Percentiles rank a stretch among this genome's conserved stretches.
These are phyloP conservation scores for Colletotrichum spinosum DNA, from an alignment of 2,329 filamentous ascomycete species.

Conservation along the genomic window DNA sequence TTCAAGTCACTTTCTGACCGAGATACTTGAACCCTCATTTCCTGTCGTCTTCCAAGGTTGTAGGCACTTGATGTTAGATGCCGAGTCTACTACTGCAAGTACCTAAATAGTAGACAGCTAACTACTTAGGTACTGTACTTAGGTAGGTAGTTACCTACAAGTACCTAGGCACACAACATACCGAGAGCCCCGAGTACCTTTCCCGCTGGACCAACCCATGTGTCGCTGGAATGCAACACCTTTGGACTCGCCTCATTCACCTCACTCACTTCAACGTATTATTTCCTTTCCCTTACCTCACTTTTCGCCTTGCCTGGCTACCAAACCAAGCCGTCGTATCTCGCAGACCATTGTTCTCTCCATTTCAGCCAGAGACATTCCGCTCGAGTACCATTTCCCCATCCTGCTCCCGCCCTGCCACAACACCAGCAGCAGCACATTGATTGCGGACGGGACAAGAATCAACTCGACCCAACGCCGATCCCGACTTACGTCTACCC, in stretches of 20 bases:
- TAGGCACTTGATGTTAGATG: no score
- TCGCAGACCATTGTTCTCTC: slow-evolving; percentile 13
- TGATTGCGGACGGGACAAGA: slow-evolving; percentile 13
- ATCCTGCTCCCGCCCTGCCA: slow-evolving; percentile 35
- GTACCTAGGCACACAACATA: no score
- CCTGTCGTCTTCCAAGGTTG: no score
- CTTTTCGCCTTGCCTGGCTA: background rate
- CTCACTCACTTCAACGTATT: no score
- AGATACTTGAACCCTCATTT: no score
- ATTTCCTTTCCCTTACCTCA: slow-evolving; percentile 10
- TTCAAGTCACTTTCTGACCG: no score
- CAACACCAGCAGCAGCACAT: slow-evolving; percentile 25
- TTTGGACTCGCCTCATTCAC: no score
- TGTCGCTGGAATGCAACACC: slow-evolving; percentile 23
- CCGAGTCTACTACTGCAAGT: no score
- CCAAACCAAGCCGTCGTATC: background rate
- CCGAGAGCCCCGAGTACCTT: no score
- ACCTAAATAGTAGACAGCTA: no score
- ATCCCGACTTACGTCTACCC: slow-evolving; percentile 21
- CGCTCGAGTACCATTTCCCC: slow-evolving; percentile 32
- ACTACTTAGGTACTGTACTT: no score
- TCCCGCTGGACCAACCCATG: background rate
- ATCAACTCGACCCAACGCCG: slow-evolving; percentile 7
- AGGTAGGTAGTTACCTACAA: no score
- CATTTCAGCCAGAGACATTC: slow-evolving; percentile 35